Percentiles rank a stretch among this genome's conserved stretches.
Evolutionary conservation across 495 filamentous ascomycete species (phyloP).

Genomic region (Talaromyces thailandensis): DNA sequence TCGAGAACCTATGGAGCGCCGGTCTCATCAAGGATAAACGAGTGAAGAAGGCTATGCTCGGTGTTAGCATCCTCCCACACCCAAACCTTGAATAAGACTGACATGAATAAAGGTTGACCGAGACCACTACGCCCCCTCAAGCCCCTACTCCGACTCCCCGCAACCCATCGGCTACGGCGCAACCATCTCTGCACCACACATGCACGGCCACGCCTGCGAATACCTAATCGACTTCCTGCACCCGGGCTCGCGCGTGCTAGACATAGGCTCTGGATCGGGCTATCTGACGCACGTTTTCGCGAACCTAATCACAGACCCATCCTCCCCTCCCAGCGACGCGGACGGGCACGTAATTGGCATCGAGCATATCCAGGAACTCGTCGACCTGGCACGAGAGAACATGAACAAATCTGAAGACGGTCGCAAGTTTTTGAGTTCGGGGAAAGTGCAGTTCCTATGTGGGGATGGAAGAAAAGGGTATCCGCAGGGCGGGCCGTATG

Average conservation of each 20-base stretch:
- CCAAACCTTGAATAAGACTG: background rate
- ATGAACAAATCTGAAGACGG: slow-evolving; percentile 67
- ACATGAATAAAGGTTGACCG: slow-evolving; percentile 64
- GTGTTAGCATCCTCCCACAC: slow-evolving; percentile 33
- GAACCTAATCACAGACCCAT: slow-evolving; percentile 54
- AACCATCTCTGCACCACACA: slow-evolving; percentile 95
- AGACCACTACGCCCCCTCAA: slow-evolving; percentile 64
- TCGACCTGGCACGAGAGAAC: slow-evolving; percentile 64
- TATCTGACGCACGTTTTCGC: slow-evolving; percentile 89
- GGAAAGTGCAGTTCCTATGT: slow-evolving; percentile 61
- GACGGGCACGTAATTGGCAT: slow-evolving; percentile 65
- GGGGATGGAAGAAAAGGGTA: slow-evolving; percentile 80
- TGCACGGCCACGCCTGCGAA: slow-evolving; percentile 79
- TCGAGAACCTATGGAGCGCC: slow-evolving; percentile 68
- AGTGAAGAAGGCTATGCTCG: slow-evolving; percentile 72
- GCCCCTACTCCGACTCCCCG: slow-evolving; percentile 83
- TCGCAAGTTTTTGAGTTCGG: slow-evolving; percentile 44
- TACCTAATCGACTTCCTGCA: slow-evolving; percentile 53
- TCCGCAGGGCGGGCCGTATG: slow-evolving; percentile 51
- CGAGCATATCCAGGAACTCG: slow-evolving; percentile 77
- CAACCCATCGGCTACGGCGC: slow-evolving; percentile 80
- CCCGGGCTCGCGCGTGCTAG: slow-evolving; percentile 54
- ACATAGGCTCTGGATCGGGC: slow-evolving; percentile 84
- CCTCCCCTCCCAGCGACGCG: slow-evolving; percentile 10
- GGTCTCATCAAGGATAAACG: slow-evolving; percentile 59